A percentile compares a stretch with the other conserved stretches of the same genome.
phyloP scores from a whole-genome alignment of 129 eudicot species.

The Arctium lappa region DNA sequence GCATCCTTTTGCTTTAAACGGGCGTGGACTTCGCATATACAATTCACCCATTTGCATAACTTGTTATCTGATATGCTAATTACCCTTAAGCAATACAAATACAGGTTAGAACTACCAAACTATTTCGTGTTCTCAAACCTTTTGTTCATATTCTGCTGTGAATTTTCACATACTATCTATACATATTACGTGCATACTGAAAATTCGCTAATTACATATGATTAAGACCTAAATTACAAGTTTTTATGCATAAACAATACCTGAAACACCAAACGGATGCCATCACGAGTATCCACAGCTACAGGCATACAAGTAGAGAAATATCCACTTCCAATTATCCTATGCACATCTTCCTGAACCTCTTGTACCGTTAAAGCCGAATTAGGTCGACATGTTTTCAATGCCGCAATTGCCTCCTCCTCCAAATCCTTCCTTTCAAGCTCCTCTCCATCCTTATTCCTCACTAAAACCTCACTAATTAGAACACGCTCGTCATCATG shows the following conservation, averaged over 20 bases:
- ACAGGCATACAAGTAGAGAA: constrained; percentile 86
- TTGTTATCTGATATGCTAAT: background rate
- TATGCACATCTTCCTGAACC: constrained; percentile 94
- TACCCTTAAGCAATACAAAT: constrained; percentile 2
- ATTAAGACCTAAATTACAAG: background rate
- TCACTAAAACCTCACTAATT: constrained; percentile 88
- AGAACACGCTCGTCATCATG: constrained; percentile 81
- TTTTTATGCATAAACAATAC: constrained; percentile 33
- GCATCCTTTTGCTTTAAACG: background rate
- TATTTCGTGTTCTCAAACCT: background rate
- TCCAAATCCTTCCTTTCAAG: constrained; percentile 94
- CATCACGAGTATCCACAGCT: constrained; percentile 95
- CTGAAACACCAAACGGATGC: constrained; percentile 91
- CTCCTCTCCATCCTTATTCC: constrained; percentile 92
- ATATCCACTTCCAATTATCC: constrained; percentile 86
- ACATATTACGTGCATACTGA: background rate
- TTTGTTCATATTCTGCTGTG: background rate
- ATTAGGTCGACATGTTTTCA: constrained; percentile 79
- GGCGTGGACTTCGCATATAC: background rate
- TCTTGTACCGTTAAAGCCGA: constrained; percentile 84
- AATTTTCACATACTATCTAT: background rate
- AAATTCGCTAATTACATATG: background rate
- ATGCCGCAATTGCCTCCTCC: constrained; percentile 68
- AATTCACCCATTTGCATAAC: constrained; percentile 5
- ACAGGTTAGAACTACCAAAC: background rate